Evolutionary conservation across 805 yeast genomes (phyloP).

Genomic region (Myxozyma udenii): DNA sequence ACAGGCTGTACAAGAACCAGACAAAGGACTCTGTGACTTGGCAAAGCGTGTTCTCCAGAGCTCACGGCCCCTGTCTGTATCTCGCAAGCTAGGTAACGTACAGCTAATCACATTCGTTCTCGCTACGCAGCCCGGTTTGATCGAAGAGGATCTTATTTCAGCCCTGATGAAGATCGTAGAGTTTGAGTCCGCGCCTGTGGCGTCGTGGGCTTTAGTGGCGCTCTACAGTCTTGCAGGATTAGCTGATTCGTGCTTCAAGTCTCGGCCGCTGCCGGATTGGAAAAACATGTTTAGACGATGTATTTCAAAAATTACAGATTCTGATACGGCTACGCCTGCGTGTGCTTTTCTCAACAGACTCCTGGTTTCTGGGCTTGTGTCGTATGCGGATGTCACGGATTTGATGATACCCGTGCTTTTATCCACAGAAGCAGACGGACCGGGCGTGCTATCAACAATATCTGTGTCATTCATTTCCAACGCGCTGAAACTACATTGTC

Average conservation of each 20-base stretch:
- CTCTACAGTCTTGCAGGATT: conserved; percentile 4
- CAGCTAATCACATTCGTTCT: conserved; percentile 13
- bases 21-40: too few species aligned
- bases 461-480: conserved; percentile 1
- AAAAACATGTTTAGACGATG: conserved; percentile 10
- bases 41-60: too few species aligned
- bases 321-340: conserved; percentile 12
- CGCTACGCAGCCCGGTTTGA: background rate
- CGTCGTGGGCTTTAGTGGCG: conserved; percentile 24
- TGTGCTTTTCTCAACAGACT: conserved; percentile 12
- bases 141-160: background rate
- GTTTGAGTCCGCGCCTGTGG: conserved; percentile 7
- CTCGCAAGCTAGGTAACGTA: too few species aligned
- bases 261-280: conserved; percentile 5
- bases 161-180: background rate
- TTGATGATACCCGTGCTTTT: conserved; percentile 1
- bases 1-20: too few species aligned
- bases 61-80: too few species aligned
- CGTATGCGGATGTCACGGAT: background rate
- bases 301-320: conserved; percentile 8
- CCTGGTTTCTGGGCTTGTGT: background rate
- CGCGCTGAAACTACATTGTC: background rate
- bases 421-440: conserved; percentile 16
- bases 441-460: conserved; percentile 7
- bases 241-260: background rate